Base-by-base conservation (phyloP, 2,329 filamentous ascomycete species). In the Delphinella strobiligena region DNA sequence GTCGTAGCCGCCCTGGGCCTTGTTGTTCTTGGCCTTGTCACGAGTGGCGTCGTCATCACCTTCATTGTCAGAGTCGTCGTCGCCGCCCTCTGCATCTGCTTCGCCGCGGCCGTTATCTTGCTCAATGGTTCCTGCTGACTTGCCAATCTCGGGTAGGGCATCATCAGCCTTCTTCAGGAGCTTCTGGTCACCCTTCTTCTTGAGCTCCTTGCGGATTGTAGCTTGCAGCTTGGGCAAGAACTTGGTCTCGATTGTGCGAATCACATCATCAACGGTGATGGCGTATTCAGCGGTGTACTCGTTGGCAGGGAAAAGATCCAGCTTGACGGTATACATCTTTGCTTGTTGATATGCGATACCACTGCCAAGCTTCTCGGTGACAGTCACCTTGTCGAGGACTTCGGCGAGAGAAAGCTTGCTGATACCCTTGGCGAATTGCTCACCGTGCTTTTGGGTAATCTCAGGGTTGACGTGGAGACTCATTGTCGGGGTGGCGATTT, bases 401-500 rank as follows among this genome's bases (percentile, higher is more conserved):
- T 93, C 81, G 0, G 84, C 79, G 32, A 98, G 70, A 3, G 82
- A 84, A 33, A 96, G 72, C 45, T 82, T 78, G 54, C 84, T 93
- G 55, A 96, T 93, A 18, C 79, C 82, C 66, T 98, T 98, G 35
- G 88, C 82, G 54, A 98, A 96, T 35, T 71, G 74, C 52, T 87
- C 78, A 7, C 76, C 78, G 39, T 88, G 74, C 4, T 77, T 71
- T 24, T 71, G 65, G 1, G 77, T 70, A 27, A 94, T 63, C 51
- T 87, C 82, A 16, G 78, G 68, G 50, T 82, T 82, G 19, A 93
- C 70, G 34, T 82, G 72, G 14, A 96, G 68, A 1, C 84, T 91
- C 86, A 93, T 94, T 4, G 78, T 76, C 2, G 91, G 91, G 0
- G 91, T 98, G 30, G 86, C 83, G 46, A 96, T 95, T 34, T 81